phyloP scores from a whole-genome alignment of 1,284 basidiomycete genomes.

The Ganoderma sp. region DNA sequence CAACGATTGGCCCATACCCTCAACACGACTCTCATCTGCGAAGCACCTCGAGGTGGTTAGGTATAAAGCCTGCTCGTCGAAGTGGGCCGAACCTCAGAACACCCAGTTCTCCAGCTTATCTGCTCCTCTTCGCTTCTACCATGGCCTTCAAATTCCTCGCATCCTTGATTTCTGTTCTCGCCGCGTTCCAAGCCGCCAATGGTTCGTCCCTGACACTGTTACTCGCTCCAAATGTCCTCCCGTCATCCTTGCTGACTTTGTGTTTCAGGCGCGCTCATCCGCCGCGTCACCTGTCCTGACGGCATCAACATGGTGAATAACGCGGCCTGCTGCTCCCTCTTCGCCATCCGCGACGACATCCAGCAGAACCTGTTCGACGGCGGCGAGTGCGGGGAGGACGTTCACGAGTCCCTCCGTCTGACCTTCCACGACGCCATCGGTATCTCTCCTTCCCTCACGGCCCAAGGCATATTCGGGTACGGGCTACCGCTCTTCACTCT shows the following conservation, averaged over 20 bases:
- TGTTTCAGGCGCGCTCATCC: slow-evolving; percentile 31
- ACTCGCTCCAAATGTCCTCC: neutral
- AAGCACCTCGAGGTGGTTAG: neutral
- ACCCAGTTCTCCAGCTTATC: neutral
- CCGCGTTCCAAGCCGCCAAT: slow-evolving; percentile 28
- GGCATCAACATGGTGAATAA: slow-evolving; percentile 43
- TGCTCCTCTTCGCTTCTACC: neutral
- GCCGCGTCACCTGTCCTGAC: slow-evolving; percentile 35
- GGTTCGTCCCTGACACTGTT: slow-evolving; percentile 6
- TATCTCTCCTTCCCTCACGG: neutral
- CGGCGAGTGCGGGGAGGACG: slow-evolving; percentile 10
- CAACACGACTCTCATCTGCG: neutral
- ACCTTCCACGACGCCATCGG: slow-evolving; percentile 15
- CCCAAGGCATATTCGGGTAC: slow-evolving; percentile 3
- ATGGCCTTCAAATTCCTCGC: slow-evolving; percentile 31
- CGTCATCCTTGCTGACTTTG: neutral
- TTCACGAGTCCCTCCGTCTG: slow-evolving; percentile 14
- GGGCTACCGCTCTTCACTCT: neutral
- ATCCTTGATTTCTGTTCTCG: slow-evolving; percentile 26
- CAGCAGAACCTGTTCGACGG: slow-evolving; percentile 41
- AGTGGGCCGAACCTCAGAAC: neutral
- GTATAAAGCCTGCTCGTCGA: neutral
- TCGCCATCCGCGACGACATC: slow-evolving; percentile 46
- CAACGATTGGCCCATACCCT: neutral
- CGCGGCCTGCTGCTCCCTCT: slow-evolving; percentile 46